A percentile compares a stretch with the other conserved stretches of the same genome.
Evolutionary conservation across 768 basidiomycete species (phyloP).

Genomic region (Hericium rajendrae): DNA sequence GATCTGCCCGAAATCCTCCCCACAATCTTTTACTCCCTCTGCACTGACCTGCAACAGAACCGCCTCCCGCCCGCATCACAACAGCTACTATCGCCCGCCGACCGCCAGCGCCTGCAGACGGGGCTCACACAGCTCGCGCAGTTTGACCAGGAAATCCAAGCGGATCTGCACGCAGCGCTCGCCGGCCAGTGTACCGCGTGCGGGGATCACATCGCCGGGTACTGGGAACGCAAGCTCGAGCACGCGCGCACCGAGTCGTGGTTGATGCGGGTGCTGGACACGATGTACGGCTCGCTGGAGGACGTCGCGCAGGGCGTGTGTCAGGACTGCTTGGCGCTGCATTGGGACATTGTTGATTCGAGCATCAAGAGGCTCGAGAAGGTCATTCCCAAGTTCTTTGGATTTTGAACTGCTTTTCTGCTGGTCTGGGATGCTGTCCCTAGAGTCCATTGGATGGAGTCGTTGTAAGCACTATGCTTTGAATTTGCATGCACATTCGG

Average conservation of each 20-base stretch:
- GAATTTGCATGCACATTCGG: no score
- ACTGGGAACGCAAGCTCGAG: neutral
- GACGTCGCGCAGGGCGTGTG: neutral
- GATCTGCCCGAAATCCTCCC: constrained; percentile 28
- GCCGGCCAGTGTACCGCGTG: neutral
- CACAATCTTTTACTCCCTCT: constrained; percentile 31
- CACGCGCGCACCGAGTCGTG: neutral
- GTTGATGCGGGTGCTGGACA: neutral
- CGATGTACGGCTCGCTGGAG: neutral
- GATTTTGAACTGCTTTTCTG: neutral
- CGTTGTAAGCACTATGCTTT: no score
- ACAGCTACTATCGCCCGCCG: neutral
- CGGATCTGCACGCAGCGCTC: neutral
- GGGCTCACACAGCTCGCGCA: neutral
- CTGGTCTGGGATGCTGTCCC: neutral
- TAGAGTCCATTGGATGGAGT: no score
- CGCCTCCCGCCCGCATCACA: neutral
- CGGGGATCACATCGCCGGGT: neutral
- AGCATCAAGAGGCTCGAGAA: neutral
- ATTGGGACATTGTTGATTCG: neutral
- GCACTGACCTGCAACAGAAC: constrained; percentile 9
- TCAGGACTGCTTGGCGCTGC: neutral
- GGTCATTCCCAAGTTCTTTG: neutral
- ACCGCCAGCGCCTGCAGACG: neutral
- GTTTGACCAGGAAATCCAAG: constrained; percentile 1